A percentile compares a stretch with the other conserved stretches of the same genome.
These are phyloP conservation scores for Gloeostereum incarnatum DNA, from an alignment of 768 basidiomycete genomes.

Conservation along the genomic window DNA sequence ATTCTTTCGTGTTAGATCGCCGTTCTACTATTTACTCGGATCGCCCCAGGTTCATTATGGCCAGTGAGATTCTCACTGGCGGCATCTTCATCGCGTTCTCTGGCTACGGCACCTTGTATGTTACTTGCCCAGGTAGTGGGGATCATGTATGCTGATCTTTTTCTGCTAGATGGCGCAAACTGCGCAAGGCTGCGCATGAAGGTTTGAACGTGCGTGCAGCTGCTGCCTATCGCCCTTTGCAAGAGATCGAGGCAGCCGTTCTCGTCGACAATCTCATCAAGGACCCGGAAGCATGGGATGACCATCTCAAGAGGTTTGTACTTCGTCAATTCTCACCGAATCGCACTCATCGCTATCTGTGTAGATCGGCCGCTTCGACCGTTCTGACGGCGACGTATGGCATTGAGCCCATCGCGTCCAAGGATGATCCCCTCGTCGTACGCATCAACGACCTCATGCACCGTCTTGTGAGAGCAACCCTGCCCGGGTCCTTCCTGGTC, in stretches of 20 bases:
- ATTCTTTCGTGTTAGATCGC: conserved; percentile 12
- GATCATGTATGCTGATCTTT: not conserved
- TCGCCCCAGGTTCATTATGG: conserved; percentile 16
- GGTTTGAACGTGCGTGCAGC: conserved; percentile 6
- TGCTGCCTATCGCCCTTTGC: conserved; percentile 3
- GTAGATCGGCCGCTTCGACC: conserved; percentile 17
- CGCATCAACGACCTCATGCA: conserved; percentile 15
- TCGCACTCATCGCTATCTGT: not conserved
- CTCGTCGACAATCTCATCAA: not conserved
- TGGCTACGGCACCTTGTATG: conserved; percentile 7
- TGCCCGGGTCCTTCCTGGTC: conserved; percentile 25
- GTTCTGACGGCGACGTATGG: conserved; percentile 18
- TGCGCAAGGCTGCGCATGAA: conserved; percentile 16
- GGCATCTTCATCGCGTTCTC: conserved; percentile 16
- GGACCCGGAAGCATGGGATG: not conserved
- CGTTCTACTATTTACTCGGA: conserved; percentile 18
- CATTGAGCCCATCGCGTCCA: conserved; percentile 8
- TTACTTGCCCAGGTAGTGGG: not conserved
- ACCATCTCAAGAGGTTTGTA: not conserved
- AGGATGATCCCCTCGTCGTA: conserved; percentile 10
- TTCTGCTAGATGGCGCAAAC: conserved; percentile 14
- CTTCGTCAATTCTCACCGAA: not conserved
- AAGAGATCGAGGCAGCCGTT: not conserved
- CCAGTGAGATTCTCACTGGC: conserved; percentile 18
- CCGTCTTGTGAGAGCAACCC: conserved; percentile 20